Evolutionary conservation across 164 flowering plant species (phyloP).

Genomic region (Malania oleifera): DNA sequence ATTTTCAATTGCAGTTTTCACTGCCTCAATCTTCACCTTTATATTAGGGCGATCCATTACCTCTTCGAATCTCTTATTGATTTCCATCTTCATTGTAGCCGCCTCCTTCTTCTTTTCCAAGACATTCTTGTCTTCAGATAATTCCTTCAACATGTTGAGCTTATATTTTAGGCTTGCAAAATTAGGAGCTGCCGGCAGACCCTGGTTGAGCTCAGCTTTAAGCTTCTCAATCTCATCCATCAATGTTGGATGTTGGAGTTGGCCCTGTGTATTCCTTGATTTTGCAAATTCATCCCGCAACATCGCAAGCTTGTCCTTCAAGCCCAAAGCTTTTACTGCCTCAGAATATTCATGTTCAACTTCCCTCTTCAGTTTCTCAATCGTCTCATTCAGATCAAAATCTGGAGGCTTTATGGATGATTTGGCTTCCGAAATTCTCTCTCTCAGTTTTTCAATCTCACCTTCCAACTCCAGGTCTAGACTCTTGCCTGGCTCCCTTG

Average conservation of each 20-base stretch:
- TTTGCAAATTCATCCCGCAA: slow-evolving; percentile 47
- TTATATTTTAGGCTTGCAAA: slow-evolving; percentile 47
- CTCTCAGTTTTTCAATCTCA: slow-evolving; percentile 65
- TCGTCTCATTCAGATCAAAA: slow-evolving; percentile 47
- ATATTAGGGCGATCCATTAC: slow-evolving; percentile 38
- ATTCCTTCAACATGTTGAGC: slow-evolving; percentile 60
- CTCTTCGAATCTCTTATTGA: slow-evolving; percentile 46
- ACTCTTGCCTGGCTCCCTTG: slow-evolving; percentile 15
- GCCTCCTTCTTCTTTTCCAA: slow-evolving; percentile 32
- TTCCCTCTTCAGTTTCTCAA: slow-evolving; percentile 55
- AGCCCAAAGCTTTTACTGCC: slow-evolving; percentile 59
- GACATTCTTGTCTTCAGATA: slow-evolving; percentile 41
- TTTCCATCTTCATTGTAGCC: slow-evolving; percentile 35
- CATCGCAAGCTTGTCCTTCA: slow-evolving; percentile 37
- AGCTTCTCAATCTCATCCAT: slow-evolving; percentile 48
- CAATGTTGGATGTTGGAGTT: slow-evolving; percentile 28
- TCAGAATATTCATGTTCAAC: slow-evolving; percentile 54
- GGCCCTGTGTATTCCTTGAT: slow-evolving; percentile 33
- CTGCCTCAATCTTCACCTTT: slow-evolving; percentile 41
- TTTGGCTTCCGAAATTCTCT: slow-evolving; percentile 44
- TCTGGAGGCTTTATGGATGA: slow-evolving; percentile 40
- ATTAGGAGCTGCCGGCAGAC: slow-evolving; percentile 58
- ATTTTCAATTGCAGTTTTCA: slow-evolving; percentile 39
- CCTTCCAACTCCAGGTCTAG: slow-evolving; percentile 40
- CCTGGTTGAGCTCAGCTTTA: slow-evolving; percentile 40